Base-by-base conservation (phyloP, 2,329 filamentous ascomycete species). In the Cladophialophora psammophila region DNA sequence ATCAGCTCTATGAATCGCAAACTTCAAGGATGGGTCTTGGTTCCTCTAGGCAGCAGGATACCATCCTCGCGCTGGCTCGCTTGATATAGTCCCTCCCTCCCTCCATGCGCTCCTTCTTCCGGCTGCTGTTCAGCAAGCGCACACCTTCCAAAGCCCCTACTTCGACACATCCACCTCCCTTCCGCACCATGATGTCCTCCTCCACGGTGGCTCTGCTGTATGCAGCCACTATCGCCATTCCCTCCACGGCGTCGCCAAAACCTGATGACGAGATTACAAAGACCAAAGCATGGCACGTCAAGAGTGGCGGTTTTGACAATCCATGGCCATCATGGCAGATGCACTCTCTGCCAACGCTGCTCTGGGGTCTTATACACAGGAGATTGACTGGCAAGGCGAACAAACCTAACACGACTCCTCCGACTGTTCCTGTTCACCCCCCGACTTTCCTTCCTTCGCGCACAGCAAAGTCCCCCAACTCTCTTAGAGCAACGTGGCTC, bases 401-500 rank as follows among this genome's bases (percentile, higher is more conserved):
- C 56, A 74, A 66, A 0, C 90, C 91, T 34, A 84, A 92, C 74
- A 89, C 88, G 7, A 85, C 85, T 9, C 85, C 86, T 31, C 87
- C 89, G 9, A 88, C 88, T 0, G 87, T 95, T 10, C 80, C 86
- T 2, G 87, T 94, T 18, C 85, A 84, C 64, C 86, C 85, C 68
- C 91, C 93, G 0, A 75, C 82, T 4, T 94, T 94, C 78, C 83
- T 92, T 9, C 79, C 87, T 1, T 81, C 81, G 13, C 87, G 91
- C 63, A 67, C 66, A 1, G 79, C 84, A 4, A 86, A 85, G 1
- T 71, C 79, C 18, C 13, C 45, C 1, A 45, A 45, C 15, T 83
- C 86, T 48, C 85, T 98, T 31, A 88, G 93, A 62, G 92, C 94
- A 38, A 98, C 94, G 48, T 97, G 94, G 94, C 88, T 98, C 2